These are phyloP conservation scores for Xylaria grammica DNA, from an alignment of 495 filamentous ascomycete species.

Conservation along the genomic window DNA sequence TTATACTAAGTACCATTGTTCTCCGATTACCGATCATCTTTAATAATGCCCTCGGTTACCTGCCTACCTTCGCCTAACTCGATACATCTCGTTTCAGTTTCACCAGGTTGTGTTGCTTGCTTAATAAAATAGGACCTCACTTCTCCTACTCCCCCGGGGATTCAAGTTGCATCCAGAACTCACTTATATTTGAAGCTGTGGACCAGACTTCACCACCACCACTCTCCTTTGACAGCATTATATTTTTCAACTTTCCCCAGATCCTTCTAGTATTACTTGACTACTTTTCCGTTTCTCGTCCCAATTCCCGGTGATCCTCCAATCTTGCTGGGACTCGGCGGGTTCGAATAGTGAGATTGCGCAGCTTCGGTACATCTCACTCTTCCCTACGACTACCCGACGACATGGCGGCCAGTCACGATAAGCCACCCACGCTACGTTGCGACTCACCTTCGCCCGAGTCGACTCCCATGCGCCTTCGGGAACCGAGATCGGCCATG, in stretches of 20 bases:
- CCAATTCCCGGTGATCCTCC: neutral
- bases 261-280: slow-evolving; percentile 9
- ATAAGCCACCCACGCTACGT: slow-evolving; percentile 43
- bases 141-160: slow-evolving; percentile 5
- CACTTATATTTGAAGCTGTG: slow-evolving; percentile 29
- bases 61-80: slow-evolving; percentile 17
- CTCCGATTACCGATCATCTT: slow-evolving; percentile 13
- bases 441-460: slow-evolving; percentile 68
- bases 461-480: slow-evolving; percentile 68
- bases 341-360: neutral
- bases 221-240: slow-evolving; percentile 14
- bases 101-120: neutral
- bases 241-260: slow-evolving; percentile 4
- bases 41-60: neutral
- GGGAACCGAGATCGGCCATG: slow-evolving; percentile 63
- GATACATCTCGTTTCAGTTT: neutral
- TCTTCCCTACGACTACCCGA: neutral
- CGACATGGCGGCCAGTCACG: slow-evolving; percentile 42
- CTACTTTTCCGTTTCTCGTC: neutral
- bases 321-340: neutral
- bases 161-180: slow-evolving; percentile 24
- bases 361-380: neutral
- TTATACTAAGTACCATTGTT: slow-evolving; percentile 2
- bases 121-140: slow-evolving; percentile 7
- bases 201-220: slow-evolving; percentile 27